Base-by-base conservation (phyloP, 306 rosid genomes). In the Acacia confusa region DNA sequence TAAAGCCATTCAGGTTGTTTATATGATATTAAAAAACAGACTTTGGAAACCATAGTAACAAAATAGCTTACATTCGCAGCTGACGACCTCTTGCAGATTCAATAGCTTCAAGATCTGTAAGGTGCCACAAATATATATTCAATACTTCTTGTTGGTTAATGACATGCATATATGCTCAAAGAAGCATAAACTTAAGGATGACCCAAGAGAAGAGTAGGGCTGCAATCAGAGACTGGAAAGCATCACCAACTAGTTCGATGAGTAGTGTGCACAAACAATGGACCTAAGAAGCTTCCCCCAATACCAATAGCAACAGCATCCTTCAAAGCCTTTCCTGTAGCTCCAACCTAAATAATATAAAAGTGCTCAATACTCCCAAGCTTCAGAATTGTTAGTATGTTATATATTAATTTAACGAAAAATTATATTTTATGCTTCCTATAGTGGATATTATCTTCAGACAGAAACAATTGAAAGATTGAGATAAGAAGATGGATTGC, bases 251-350 rank as follows among this genome's bases (percentile, higher is more conserved):
- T 97, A 90, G 97, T 91, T 91, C 91, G 97, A 74, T 91, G 97
- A 76, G 94, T 93, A 57, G 94, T 87, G 83, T 93, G 94, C 75
- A 91, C 97, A 86, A 93, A 93, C 64, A 93, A 86, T 70, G 97
- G 97, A 82, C 97, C 97, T 82, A 93, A 90, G 90, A 91, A 93
- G 82, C 97, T 93, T 70, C 97, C 97, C 48, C 97, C 97, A 85
- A 93, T 93, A 74, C 97, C 97, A 88, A 93, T 47, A 1, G 98
- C 94, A 79, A 93, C 79, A 38, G 91, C 97, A 89, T 93, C 94
- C 89, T 85, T 93, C 67, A 93, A 83, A 44, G 85, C 47, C 81
- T 90, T 91, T 86, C 98, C 97, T 45, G 98, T 91, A 73, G 97
- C 92, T 89, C 98, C 98, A 79, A 93, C 94, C 97, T 91, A 85